Evolutionary conservation across 2,329 filamentous ascomycete genomes (phyloP).

Genomic region (Clarireedia hainanense): DNA sequence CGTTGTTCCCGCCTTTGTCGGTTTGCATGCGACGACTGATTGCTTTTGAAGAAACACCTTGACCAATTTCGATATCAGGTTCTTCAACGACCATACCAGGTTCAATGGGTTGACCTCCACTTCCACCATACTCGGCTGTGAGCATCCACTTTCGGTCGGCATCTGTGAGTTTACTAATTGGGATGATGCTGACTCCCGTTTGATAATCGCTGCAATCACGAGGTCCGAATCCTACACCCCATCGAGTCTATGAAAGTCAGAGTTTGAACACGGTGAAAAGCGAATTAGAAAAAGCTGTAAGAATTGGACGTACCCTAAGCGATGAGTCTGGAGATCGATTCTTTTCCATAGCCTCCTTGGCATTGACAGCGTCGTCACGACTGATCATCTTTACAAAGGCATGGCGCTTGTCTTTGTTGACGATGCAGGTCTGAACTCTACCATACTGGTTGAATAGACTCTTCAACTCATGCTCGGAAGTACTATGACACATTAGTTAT

Average conservation of each 20-base stretch:
- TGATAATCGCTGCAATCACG: slow-evolving; percentile 95
- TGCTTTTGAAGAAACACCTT: slow-evolving; percentile 91
- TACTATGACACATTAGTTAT: slow-evolving; percentile 38
- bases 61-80: slow-evolving; percentile 96
- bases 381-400: slow-evolving; percentile 98
- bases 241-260: slow-evolving; percentile 62
- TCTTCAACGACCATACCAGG: slow-evolving; percentile 87
- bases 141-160: slow-evolving; percentile 97
- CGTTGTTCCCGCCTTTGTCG: slow-evolving; percentile 56
- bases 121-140: slow-evolving; percentile 87
- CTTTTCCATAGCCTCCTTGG: slow-evolving; percentile 83
- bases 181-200: slow-evolving; percentile 86
- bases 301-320: slow-evolving; percentile 20
- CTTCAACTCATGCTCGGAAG: slow-evolving; percentile 74
- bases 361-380: slow-evolving; percentile 72
- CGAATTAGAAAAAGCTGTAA: not conserved
- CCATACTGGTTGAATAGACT: slow-evolving; percentile 75
- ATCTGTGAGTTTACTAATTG: slow-evolving; percentile 85
- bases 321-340: slow-evolving; percentile 59
- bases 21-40: slow-evolving; percentile 64
- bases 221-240: slow-evolving; percentile 95
- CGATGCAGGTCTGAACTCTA: slow-evolving; percentile 91
- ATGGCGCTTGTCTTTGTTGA: slow-evolving; percentile 96
- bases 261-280: not conserved
- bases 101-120: slow-evolving; percentile 74